Evolutionary conservation across 225 moss, liverwort and hornwort species (phyloP), one percentile per base, ranked within the genome.

Genomic region (Lunularia cruciata): DNA sequence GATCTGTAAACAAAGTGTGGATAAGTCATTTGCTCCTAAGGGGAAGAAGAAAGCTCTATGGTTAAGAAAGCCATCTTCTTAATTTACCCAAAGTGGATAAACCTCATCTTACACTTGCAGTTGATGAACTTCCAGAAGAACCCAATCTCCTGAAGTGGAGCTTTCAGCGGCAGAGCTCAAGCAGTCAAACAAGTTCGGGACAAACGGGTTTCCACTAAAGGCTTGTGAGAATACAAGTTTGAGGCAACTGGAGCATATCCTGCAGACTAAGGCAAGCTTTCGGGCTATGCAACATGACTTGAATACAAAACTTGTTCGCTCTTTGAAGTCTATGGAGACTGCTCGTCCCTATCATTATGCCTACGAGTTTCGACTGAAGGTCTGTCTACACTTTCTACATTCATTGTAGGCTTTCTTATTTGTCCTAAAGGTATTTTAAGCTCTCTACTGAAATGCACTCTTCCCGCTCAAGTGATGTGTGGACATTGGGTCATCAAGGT

Each of bases 141-240:
- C 34, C 2, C 51, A 35, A 22, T 67, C 67, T 3, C 67, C 67
- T n/a, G 52, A 64, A 47, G 2, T 28, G 16, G 63, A 64, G 26
- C 28, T 31, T 15, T 45, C 63, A 19, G 35, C 51, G 34, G n/a
- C 37, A 22, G 35, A 52, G 67, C 51, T 49, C 9, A 52, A 67
- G 52, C 49, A 36, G 52, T 35, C 49, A 35, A 49, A 49, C 26
- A 32, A 3, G 34, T 35, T 52, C 6, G 77, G 77, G 2, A 63
- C 68, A 4, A 83, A 77, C 38, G 82, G 82, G 6, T 69, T 83
- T 36, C 82, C 82, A 9, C 15, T 83, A 39, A 83, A 75, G 60
- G 82, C 82, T 16, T 83, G 82, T 49, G 82, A 78, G 28, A 68
- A 78, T 30, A 78, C 22, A 6, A 78, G 82, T 75, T 47, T 83